Conservation (phyloP, 2,329 filamentous ascomycete species). For the Grosmannia clavigera region DNA sequence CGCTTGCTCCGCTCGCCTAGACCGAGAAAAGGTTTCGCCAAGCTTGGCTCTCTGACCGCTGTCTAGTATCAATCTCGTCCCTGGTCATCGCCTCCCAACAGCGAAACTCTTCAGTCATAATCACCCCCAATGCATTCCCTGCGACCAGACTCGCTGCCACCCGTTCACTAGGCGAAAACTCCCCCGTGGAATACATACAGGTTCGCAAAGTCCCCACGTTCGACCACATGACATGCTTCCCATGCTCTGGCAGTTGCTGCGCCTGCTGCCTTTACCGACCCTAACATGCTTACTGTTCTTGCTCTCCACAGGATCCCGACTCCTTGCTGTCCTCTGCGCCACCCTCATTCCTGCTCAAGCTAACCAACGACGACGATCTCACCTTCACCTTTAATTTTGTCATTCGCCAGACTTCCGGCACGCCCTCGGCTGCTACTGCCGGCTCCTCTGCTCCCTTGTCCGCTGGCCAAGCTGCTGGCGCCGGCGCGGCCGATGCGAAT, state of each 20-base stretch:
- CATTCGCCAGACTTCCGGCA: constrained; percentile 40
- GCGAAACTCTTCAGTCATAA: constrained; percentile 62
- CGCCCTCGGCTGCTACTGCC: constrained; percentile 2
- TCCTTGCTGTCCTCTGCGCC: constrained; percentile 29
- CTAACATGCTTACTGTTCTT: constrained; percentile 14
- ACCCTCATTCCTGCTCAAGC: constrained; percentile 72
- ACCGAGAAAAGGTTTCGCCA: too few species aligned
- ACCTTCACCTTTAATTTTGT: constrained; percentile 88
- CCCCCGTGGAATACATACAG: constrained; percentile 82
- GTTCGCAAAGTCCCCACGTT: constrained; percentile 30
- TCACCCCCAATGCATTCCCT: constrained; percentile 79
- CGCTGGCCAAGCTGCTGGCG: constrained; percentile 11
- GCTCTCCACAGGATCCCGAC: constrained; percentile 62
- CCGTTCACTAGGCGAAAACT: constrained; percentile 60
- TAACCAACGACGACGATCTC: constrained; percentile 84
- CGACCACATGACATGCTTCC: neutral
- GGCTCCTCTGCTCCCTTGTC: constrained; percentile 3
- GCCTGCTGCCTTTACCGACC: neutral
- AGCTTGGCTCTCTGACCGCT: constrained; percentile 12
- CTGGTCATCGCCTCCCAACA: constrained; percentile 70
- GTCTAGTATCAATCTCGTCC: constrained; percentile 72
- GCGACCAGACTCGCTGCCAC: constrained; percentile 64
- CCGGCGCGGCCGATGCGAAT: constrained; percentile 29
- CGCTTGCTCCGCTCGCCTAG: neutral
- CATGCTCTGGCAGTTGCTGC: neutral